Conservation (phyloP, 169 alveolate species). For the Cryptosporidium sp. region DNA sequence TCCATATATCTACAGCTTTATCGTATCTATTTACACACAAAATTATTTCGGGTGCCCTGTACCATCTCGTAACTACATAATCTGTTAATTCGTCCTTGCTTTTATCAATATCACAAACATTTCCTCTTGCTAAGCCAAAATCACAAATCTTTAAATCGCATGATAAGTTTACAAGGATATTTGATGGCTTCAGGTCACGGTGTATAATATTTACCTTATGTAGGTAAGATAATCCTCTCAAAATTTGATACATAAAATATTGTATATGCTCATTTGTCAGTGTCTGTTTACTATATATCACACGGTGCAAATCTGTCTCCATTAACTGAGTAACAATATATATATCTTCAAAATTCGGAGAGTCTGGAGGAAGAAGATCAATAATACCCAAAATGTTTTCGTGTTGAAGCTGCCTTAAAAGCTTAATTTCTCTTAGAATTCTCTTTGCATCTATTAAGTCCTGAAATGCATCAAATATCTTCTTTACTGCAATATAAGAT, state of each 20-base stretch:
- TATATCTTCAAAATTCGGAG: slow-evolving; percentile 87
- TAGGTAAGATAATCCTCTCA: slow-evolving; percentile 86
- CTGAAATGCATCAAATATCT: slow-evolving; percentile 89
- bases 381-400: slow-evolving; percentile 86
- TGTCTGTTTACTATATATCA: slow-evolving; percentile 90
- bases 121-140: slow-evolving; percentile 90
- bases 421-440: slow-evolving; percentile 90
- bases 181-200: slow-evolving; percentile 88
- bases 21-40: slow-evolving; percentile 88
- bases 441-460: slow-evolving; percentile 91
- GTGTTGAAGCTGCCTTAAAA: slow-evolving; percentile 83
- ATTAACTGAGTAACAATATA: slow-evolving; percentile 91
- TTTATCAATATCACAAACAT: slow-evolving; percentile 76
- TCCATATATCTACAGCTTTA: slow-evolving; percentile 94
- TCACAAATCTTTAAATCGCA: slow-evolving; percentile 91
- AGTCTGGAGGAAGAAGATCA: slow-evolving; percentile 86
- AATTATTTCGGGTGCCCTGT: slow-evolving; percentile 94
- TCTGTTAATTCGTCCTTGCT: slow-evolving; percentile 81
- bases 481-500: slow-evolving; percentile 87
- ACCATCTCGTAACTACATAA: slow-evolving; percentile 94
- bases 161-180: slow-evolving; percentile 84
- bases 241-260: slow-evolving; percentile 87
- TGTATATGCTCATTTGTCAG: slow-evolving; percentile 93
- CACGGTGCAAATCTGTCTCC: slow-evolving; percentile 93
- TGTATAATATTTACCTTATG: slow-evolving; percentile 89